Base-by-base conservation (phyloP, 1,139 yeast species). In the Hansenula anomala region DNA sequence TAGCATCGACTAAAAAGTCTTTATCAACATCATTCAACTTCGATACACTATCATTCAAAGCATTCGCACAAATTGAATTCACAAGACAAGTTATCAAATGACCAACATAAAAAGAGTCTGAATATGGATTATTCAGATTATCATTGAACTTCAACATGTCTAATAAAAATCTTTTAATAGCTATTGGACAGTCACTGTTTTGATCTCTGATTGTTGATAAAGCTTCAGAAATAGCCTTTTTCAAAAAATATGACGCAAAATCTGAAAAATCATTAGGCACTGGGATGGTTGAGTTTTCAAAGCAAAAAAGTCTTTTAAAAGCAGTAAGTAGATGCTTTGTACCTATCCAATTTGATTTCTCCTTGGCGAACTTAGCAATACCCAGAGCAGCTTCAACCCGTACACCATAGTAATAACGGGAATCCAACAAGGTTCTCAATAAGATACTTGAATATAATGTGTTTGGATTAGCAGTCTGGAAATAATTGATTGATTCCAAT, bases 361-460 rank as follows among this genome's bases (percentile, higher is more conserved):
- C 74, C 13, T 70, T 75, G 0, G 96, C 84, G 43, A 80, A 72
- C 19, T 65, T 70, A 0, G 90, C 83, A 34, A 92, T 67, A 0
- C 95, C 95, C 39, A 66, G 61, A 0, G 96, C 95, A 1, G 98
- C 97, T 41, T 88, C 95, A 14, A 80, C 71, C 44, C 99, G 67
- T 1, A 94, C 79, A 3, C 97, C 97, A 60, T 87, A 89, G 54
- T 79, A 92, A 58, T 94, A 94, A 34, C 97, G 67, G 12, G 71
- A 60, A 57, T 94, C 99, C 78, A 90, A 72, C 11, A 88, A 61
- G 0, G 97, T 90, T 43, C 97, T 69, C 4, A 88, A 67, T 31
- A 94, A 64, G 19, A 86, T 75, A 0, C 96, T 81, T 10, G 96
- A 88, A 56, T 89, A 86, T 5, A 83, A 66, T 3, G 67, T 54